These are phyloP conservation scores for Populus deltoides DNA, from an alignment of 345 rosid species.

Conservation along the genomic window DNA sequence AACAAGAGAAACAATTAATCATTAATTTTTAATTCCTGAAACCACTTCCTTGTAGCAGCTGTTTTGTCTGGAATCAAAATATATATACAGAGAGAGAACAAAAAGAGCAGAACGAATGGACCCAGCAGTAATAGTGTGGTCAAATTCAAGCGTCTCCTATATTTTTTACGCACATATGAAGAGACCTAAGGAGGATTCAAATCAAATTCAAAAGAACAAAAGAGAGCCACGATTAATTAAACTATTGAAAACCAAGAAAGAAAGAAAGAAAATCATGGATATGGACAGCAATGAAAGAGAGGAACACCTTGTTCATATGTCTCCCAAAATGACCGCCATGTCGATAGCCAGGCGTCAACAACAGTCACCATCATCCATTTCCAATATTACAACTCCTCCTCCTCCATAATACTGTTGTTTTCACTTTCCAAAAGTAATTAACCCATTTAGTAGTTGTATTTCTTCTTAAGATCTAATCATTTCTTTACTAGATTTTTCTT, in stretches of 20 bases:
- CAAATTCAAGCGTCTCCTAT: background rate
- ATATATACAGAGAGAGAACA: background rate
- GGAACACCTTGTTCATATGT: slow-evolving; percentile 36
- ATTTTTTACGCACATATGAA: background rate
- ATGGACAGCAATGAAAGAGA: slow-evolving; percentile 1
- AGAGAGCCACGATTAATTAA: slow-evolving; percentile 20
- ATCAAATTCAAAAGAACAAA: slow-evolving; percentile 6
- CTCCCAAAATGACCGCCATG: slow-evolving; percentile 35
- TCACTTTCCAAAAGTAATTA: background rate
- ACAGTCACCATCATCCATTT: slow-evolving; percentile 15
- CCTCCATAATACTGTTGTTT: background rate
- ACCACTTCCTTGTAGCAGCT: slow-evolving; percentile 1
- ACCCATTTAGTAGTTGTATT: background rate
- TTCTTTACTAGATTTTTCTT: slow-evolving; percentile 5
- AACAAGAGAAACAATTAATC: background rate
- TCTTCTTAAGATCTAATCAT: slow-evolving; percentile 21
- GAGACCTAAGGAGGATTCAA: slow-evolving; percentile 10
- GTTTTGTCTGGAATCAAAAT: slow-evolving; percentile 16
- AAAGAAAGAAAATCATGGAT: background rate
- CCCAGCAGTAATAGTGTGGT: slow-evolving; percentile 3
- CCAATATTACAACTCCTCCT: background rate
- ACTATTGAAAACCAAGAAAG: background rate
- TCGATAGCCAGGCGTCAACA: slow-evolving; percentile 18
- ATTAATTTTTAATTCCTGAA: slow-evolving; percentile 8
- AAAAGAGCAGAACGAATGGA: slow-evolving; percentile 12